Evolutionary conservation across 371 early-diverging fungal genomes (phyloP), one percentile per base, ranked within the genome.

Genomic region (Rhizopus sp.): DNA sequence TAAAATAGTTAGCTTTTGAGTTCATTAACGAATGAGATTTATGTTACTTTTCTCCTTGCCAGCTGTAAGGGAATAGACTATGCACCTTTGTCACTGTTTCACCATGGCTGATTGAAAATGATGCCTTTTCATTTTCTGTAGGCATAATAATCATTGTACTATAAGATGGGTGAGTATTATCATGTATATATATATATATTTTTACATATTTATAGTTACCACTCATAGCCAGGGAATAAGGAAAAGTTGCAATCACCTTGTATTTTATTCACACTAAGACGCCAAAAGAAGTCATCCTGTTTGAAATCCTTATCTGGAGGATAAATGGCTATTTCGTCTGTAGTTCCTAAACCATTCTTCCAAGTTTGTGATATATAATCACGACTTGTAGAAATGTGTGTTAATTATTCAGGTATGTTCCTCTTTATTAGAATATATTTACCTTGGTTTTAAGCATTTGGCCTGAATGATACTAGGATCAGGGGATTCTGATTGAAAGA

Each of bases 281-380:
- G 71, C 89, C 89, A 89, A 49, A 83, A 63, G 64, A 89, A 89
- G 0, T 72, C 53, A 39, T 87, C 88, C 41, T 69, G 64, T 47
- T 68, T 62, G 52, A 66, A 83, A 58, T 86, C 70, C 40, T 70
- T 68, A 13, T 64, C 60, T 3, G 74, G 70, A 13, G 89, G 89
- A 59, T 79, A 70, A 15, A 88, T 85, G 41, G 77, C 70, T 42
- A 89, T 85, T 54, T 88, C 83, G 10, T 66, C 51, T 7, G 89
- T 89, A 42, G 60, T 72, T 29, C 89, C 89, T 7, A 87, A 75
- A 0, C 89, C 89, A 68, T 89, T 89, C 60, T 88, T 88, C 89
- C 89, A 88, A 29, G 76, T 57, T 58, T 79, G 70, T 31, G 63
- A 69, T 33, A 48, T 53, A 51, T 77, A 71, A 53, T 75, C 67